Percentiles rank a stretch among this genome's conserved stretches.
phyloP scores from a whole-genome alignment of 148 eudicot species.

The Heliamphora exappendiculata region DNA sequence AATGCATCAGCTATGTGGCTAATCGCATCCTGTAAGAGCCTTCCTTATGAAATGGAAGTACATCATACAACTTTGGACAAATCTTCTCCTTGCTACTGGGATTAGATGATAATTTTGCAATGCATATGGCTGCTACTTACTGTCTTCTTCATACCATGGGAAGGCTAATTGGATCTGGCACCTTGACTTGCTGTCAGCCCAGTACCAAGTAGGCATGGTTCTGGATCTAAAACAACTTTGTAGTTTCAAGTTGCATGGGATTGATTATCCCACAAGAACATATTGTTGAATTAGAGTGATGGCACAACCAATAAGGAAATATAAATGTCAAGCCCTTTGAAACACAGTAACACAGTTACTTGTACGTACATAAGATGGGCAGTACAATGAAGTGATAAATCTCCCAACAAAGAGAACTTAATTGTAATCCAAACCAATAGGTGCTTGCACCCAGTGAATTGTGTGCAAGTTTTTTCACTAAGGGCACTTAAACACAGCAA shows the following conservation, averaged over 20 bases:
- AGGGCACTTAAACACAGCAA: neutral
- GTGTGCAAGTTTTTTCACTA: neutral
- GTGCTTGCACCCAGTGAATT: neutral
- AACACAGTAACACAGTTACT: neutral
- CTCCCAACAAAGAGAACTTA: neutral
- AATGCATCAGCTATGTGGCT: too few relatives aligned
- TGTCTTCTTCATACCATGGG: neutral
- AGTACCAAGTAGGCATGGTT: neutral
- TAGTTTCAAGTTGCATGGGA: neutral
- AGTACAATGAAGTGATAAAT: neutral
- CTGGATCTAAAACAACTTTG: neutral
- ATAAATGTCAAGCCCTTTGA: too few relatives aligned
- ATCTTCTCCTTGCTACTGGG: neutral
- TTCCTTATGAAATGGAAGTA: too few relatives aligned
- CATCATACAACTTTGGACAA: too few relatives aligned
- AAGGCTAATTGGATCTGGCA: neutral
- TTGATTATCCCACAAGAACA: neutral
- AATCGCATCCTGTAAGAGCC: too few relatives aligned
- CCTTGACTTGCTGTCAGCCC: neutral
- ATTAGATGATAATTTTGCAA: neutral
- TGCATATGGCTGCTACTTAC: too few relatives aligned
- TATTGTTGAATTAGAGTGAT: neutral
- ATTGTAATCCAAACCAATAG: neutral
- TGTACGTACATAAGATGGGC: neutral
- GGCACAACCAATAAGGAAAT: neutral